Conservation (phyloP, 768 basidiomycete species). For the Rhizopogon vinicolor region DNA sequence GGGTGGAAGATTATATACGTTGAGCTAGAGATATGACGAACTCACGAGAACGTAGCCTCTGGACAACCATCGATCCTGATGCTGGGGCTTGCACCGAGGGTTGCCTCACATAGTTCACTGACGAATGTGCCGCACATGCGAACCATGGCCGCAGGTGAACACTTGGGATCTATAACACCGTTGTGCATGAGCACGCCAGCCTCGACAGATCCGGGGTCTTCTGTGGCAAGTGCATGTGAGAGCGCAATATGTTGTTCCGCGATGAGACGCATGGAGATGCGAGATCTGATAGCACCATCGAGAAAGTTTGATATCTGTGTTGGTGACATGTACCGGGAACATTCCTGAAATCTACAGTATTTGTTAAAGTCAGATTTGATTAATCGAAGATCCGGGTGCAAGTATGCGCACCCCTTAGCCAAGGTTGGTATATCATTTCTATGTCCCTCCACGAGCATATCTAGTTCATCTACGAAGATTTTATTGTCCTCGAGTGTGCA, state of each 20-base stretch:
- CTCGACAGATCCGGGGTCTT: constrained; percentile 11
- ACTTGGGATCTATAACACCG: constrained; percentile 71
- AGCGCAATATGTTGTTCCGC: constrained; percentile 90
- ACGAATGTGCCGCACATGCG: constrained; percentile 82
- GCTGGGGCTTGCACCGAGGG: constrained; percentile 65
- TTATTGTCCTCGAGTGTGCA: constrained; percentile 66
- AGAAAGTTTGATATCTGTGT: constrained; percentile 76
- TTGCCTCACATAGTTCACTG: constrained; percentile 77
- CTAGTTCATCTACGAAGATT: constrained; percentile 62
- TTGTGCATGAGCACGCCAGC: constrained; percentile 36
- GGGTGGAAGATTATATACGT: constrained; percentile 1
- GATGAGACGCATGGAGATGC: constrained; percentile 83
- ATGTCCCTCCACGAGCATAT: constrained; percentile 68
- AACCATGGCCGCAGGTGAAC: constrained; percentile 72
- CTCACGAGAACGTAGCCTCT: constrained; percentile 77
- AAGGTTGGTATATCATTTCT: constrained; percentile 87
- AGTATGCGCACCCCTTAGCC: constrained; percentile 68
- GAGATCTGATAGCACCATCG: constrained; percentile 79
- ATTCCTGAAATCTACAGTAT: constrained; percentile 73
- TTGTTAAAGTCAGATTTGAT: neutral
- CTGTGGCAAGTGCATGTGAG: constrained; percentile 57
- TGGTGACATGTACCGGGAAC: constrained; percentile 76
- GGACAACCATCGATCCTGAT: constrained; percentile 67
- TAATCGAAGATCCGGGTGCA: constrained; percentile 9
- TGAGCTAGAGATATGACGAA: constrained; percentile 7